Base-by-base conservation (phyloP, 805 yeast genomes). In the Pichia eremophila region DNA sequence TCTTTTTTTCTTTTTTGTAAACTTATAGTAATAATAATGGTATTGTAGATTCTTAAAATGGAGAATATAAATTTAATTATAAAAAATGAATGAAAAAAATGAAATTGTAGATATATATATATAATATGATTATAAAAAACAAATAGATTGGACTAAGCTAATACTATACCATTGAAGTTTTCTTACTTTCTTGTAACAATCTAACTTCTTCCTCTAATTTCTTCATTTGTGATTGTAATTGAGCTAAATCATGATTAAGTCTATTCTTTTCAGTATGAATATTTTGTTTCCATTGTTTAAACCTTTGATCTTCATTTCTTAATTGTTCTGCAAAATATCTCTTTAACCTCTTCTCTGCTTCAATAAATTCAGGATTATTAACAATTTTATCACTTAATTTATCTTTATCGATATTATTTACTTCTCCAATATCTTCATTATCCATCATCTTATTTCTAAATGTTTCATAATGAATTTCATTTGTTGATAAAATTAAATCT, bases 261-360 rank as follows among this genome's bases (percentile, higher is more conserved):
- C 95, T 79, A 68, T 89, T 86, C 71, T 96, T 85, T 71, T 93
- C 97, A 57, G 87, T 88, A 56, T 89, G 93, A 57, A 93, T 87
- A 64, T 93, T 91, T 58, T 89, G 86, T 71, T 90, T 97, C 99
- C 99, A 93, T 73, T 91, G 96, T 73, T 95, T 86, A 68, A 93
- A 93, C 63, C 99, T 79, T 61, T 88, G 95, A 62, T 93, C 99
- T 71, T 93, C 99, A 43, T 85, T 85, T 71, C 91, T 90, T 51
- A 93, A 87, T 72, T 93, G 97, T 67, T 90, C 97, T 10, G 98
- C 91, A 70, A 93, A 93, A 66, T 85, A 85, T 69, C 85, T 84
- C 77, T 93, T 88, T 63, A 93, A 75, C 34, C 90, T 84, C 65
- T 87, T 93, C 68, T 93, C 99, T 66, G 91, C 98, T 68, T 93